Conservation (phyloP, 768 basidiomycete species). For the Cystobasidium onofrii region DNA sequence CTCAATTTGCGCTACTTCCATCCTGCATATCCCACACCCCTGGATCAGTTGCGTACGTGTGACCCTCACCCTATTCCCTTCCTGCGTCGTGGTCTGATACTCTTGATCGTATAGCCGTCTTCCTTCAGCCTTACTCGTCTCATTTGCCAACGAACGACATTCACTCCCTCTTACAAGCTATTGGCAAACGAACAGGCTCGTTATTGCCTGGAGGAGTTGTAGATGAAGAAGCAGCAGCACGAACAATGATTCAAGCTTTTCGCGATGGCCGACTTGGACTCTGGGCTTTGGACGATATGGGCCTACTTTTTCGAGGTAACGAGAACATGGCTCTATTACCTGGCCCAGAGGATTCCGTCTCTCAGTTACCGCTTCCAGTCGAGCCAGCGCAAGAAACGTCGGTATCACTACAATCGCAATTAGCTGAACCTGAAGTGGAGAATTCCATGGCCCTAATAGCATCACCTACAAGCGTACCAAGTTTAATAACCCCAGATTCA, state of each 20-base stretch:
- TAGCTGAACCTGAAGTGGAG: neutral
- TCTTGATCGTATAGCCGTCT: slow-evolving; percentile 51
- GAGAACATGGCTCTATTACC: slow-evolving; percentile 9
- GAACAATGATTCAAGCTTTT: slow-evolving; percentile 82
- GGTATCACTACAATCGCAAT: neutral
- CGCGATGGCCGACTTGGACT: slow-evolving; percentile 50
- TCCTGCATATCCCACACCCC: slow-evolving; percentile 1
- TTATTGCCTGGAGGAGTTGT: slow-evolving; percentile 64
- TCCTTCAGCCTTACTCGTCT: slow-evolving; percentile 54
- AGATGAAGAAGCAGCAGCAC: slow-evolving; percentile 64
- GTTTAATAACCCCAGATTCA: slow-evolving; percentile 21
- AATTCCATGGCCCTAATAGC: neutral
- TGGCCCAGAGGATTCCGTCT: neutral
- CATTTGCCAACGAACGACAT: slow-evolving; percentile 56
- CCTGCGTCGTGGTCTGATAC: slow-evolving; percentile 26
- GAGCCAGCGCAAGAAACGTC: neutral
- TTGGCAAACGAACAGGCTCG: slow-evolving; percentile 74
- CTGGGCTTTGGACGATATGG: slow-evolving; percentile 42
- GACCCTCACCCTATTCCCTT: neutral
- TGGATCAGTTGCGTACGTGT: slow-evolving; percentile 50
- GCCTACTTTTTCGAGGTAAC: slow-evolving; percentile 17
- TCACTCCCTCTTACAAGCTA: slow-evolving; percentile 57
- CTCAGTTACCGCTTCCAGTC: neutral
- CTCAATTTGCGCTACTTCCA: slow-evolving; percentile 55
- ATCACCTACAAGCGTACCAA: neutral